Evolutionary conservation across 768 basidiomycete species (phyloP).

Genomic region (Pulveroboletus frians): DNA sequence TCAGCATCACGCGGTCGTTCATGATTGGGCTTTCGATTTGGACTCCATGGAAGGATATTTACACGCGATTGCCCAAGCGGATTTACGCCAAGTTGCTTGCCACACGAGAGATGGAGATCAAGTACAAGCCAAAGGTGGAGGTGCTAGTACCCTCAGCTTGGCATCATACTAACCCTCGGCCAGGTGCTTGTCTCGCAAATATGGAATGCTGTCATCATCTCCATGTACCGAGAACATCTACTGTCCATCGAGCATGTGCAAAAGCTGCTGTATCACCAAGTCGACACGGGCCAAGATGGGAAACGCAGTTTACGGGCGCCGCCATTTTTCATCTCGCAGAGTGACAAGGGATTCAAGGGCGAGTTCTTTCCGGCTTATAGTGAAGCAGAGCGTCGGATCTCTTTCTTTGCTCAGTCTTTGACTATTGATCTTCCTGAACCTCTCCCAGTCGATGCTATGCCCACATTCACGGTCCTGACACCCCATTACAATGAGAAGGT

Average conservation of each 20-base stretch:
- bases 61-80: constrained; percentile 89
- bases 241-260: constrained; percentile 98
- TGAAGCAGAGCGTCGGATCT: constrained; percentile 95
- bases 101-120: constrained; percentile 93
- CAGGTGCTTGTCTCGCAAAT: constrained; percentile 97
- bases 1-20: constrained; percentile 85
- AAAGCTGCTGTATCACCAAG: constrained; percentile 95
- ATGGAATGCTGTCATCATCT: constrained; percentile 99
- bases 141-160: neutral
- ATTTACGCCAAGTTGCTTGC: constrained; percentile 95
- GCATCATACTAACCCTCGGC: neutral
- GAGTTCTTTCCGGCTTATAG: constrained; percentile 93
- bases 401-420: constrained; percentile 97
- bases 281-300: constrained; percentile 77
- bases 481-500: constrained; percentile 99
- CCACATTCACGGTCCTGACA: constrained; percentile 96
- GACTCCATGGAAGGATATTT: constrained; percentile 99
- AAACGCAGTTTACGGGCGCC: constrained; percentile 91
- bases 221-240: constrained; percentile 99
- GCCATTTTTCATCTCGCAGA: constrained; percentile 96
- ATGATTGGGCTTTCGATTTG: constrained; percentile 91
- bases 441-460: constrained; percentile 98
- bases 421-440: constrained; percentile 94
- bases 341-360: constrained; percentile 77
- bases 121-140: constrained; percentile 96